Percentiles rank a stretch among this genome's conserved stretches.
Evolutionary conservation across 2,329 filamentous ascomycete species (phyloP).

Genomic region (Aspergillus jensenii): DNA sequence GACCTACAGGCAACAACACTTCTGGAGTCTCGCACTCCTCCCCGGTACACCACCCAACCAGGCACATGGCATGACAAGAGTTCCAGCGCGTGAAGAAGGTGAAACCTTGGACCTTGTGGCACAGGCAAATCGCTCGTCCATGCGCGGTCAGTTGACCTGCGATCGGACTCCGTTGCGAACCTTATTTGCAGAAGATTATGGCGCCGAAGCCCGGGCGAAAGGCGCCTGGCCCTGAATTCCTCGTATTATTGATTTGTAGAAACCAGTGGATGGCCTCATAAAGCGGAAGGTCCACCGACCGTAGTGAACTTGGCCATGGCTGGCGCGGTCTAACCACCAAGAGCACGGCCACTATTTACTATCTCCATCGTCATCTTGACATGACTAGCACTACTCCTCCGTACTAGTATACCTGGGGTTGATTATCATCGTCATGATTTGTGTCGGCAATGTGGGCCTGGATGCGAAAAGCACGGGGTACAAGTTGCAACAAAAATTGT

Average conservation of each 20-base stretch:
- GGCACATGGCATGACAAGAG: constrained; percentile 14
- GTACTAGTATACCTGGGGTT: too few species aligned
- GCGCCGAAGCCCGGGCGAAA: background rate
- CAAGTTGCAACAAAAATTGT: too few species aligned
- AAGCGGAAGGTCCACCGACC: too few species aligned
- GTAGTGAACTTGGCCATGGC: too few species aligned
- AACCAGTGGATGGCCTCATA: too few species aligned
- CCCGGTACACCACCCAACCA: background rate
- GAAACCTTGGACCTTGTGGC: constrained; percentile 1
- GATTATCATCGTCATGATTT: too few species aligned
- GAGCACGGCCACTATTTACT: too few species aligned
- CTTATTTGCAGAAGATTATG: constrained; percentile 2
- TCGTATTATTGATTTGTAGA: constrained; percentile 1
- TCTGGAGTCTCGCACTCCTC: background rate
- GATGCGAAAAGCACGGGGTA: too few species aligned
- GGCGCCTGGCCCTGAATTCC: background rate
- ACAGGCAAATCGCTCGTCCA: background rate
- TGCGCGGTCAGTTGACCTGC: constrained; percentile 20
- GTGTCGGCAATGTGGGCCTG: too few species aligned
- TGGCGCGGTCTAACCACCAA: too few species aligned
- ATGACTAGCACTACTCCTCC: too few species aligned
- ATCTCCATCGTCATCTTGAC: too few species aligned
- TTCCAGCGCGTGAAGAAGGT: background rate
- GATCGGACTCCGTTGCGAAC: constrained; percentile 15
- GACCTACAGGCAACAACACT: background rate